Base-by-base conservation (phyloP, 2,329 filamentous ascomycete species). In the Colletotrichum sp. region DNA sequence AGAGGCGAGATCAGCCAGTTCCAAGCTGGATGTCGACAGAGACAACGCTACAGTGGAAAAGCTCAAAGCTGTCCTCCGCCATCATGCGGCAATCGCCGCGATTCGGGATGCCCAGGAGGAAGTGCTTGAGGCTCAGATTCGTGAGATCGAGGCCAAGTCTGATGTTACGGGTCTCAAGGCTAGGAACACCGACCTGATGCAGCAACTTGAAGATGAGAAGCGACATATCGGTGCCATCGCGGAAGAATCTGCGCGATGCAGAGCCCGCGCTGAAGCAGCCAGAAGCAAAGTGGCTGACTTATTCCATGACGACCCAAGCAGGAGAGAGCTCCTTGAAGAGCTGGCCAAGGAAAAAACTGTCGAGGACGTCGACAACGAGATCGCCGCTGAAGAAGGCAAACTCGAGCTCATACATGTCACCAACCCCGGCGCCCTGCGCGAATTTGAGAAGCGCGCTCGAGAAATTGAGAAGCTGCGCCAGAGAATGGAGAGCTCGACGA, bases 401-500 rank as follows among this genome's bases (percentile, higher is more conserved):
- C 90, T 99, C 4, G 94, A 96, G 75, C 90, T 97, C 77, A 94
- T 97, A 70, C 93, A 96, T 74, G 93, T 93, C 52, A 94, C 94
- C 48, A 95, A 96, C 79, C 93, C 92, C 5, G 91, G 92, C 72
- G 91, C 95, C 26, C 90, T 99, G 69, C 90, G 90, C 71, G 94
- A 98, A 79, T 99, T 93, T 81, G 94, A 97, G 83, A 88, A 91
- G 72, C 93, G 95, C 13, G 92, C 92, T 26, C 88, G 88, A 68
- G 90, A 94, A 75, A 98, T 99, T 71, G 88, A 92, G 63, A 90
- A 88, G 72, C 85, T 95, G n/a, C 88, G 88, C 76, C 85, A 85
- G 18, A 86, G 88, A 79, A 93, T 93, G 81, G 88, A 90, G 9
- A 86, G 88, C 4, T 87, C 91, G 57, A 88, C 90, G 34, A 83